Evolutionary conservation across 2,329 filamentous ascomycete species (phyloP).

Genomic region (Neodidymelliopsis sp.): DNA sequence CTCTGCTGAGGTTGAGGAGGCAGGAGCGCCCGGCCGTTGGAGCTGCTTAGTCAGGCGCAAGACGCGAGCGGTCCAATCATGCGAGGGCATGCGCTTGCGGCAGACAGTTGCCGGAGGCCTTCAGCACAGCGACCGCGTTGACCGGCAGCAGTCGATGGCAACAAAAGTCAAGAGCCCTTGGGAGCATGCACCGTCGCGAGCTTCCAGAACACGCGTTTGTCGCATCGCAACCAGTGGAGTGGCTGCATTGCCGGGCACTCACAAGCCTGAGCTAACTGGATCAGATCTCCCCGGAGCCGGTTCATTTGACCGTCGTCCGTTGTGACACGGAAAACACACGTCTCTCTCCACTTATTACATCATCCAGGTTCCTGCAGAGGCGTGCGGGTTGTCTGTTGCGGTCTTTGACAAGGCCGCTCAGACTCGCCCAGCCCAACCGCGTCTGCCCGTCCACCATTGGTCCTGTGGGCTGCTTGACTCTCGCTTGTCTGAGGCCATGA

Average conservation of each 20-base stretch:
- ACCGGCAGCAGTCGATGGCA: slow-evolving; percentile 6
- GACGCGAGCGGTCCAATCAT: slow-evolving; percentile 18
- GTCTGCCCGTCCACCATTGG: slow-evolving; percentile 12
- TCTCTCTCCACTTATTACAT: slow-evolving; percentile 51
- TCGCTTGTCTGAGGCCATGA: slow-evolving; percentile 1
- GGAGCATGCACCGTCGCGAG: slow-evolving; percentile 17
- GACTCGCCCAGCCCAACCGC: slow-evolving; percentile 26
- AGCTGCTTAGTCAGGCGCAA: slow-evolving; percentile 23
- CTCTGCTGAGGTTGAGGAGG: slow-evolving; percentile 34
- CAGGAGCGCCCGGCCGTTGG: slow-evolving; percentile 19
- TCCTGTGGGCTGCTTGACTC: slow-evolving; percentile 5
- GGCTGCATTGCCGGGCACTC: slow-evolving; percentile 46
- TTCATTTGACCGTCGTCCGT: slow-evolving; percentile 46
- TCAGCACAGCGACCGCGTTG: slow-evolving; percentile 8
- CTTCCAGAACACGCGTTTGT: slow-evolving; percentile 30
- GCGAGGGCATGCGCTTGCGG: slow-evolving; percentile 16
- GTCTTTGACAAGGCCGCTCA: slow-evolving; percentile 26
- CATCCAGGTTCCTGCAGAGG: slow-evolving; percentile 33
- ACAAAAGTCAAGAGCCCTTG: neutral
- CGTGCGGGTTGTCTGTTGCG: slow-evolving; percentile 34
- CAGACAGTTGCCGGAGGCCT: too few relatives aligned
- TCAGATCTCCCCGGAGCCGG: slow-evolving; percentile 35
- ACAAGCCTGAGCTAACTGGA: slow-evolving; percentile 47
- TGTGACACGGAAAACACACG: slow-evolving; percentile 47
- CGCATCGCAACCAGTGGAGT: slow-evolving; percentile 45